phyloP scores from a whole-genome alignment of 2,329 filamentous ascomycete genomes.

The Tricladium varicosporioides region DNA sequence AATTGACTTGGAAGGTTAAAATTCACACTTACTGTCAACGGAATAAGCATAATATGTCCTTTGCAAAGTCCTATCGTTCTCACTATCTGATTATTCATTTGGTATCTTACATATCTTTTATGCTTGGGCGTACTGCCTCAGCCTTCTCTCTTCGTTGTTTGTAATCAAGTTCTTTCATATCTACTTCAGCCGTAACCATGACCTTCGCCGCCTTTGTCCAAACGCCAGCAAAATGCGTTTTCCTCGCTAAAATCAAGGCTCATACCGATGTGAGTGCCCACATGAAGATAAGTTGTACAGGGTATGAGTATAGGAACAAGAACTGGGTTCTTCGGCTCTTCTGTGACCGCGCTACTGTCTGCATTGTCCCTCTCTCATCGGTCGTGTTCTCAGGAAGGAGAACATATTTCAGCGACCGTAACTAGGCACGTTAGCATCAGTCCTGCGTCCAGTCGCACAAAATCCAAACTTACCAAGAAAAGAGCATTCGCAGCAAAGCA shows the following conservation, averaged over 20 bases:
- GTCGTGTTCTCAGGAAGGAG: conserved; percentile 79
- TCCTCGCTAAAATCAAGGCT: conserved; percentile 7
- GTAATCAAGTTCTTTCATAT: background rate
- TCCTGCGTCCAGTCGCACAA: background rate
- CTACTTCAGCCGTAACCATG: background rate
- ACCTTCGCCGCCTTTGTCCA: conserved; percentile 7
- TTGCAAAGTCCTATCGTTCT: no score
- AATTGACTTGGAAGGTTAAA: no score
- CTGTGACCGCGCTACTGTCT: conserved; percentile 78
- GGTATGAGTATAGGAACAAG: conserved; percentile 89
- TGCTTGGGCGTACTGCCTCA: no score
- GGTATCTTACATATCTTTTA: no score
- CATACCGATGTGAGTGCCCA: conserved; percentile 60
- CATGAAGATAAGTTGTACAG: conserved; percentile 94
- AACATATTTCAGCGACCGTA: conserved; percentile 94
- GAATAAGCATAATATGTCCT: no score
- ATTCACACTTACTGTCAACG: no score
- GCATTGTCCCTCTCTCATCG: conserved; percentile 58
- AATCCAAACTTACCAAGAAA: conserved; percentile 68
- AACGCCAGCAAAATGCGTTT: conserved; percentile 25
- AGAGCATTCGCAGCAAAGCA: conserved; percentile 93
- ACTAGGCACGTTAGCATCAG: conserved; percentile 47
- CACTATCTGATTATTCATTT: no score
- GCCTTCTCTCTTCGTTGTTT: background rate
- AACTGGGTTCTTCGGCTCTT: conserved; percentile 88